phyloP scores from a whole-genome alignment of 768 basidiomycete species.

The Wakefieldia striispora region DNA sequence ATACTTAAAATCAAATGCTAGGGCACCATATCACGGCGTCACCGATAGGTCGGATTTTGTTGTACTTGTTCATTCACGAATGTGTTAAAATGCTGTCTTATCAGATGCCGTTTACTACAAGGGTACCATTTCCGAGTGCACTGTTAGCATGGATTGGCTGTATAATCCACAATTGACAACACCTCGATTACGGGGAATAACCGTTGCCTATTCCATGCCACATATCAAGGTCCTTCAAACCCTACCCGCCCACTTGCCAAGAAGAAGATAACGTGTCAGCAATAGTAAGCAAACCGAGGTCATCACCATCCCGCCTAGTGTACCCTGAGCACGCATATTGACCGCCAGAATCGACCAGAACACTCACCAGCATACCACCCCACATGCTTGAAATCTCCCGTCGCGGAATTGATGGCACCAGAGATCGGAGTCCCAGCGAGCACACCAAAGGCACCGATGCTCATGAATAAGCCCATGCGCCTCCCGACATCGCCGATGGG shows the following conservation, averaged over 20 bases:
- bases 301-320: conserved; percentile 37
- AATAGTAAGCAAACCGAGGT: conserved; percentile 41
- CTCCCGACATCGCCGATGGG: conserved; percentile 59
- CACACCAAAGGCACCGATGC: conserved; percentile 57
- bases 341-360: background rate
- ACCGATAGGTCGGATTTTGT: too few relatives aligned
- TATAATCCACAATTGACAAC: too few relatives aligned
- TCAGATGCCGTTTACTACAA: too few relatives aligned
- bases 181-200: too few relatives aligned
- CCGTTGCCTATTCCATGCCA: too few relatives aligned
- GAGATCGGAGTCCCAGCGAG: conserved; percentile 72
- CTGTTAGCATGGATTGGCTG: too few relatives aligned
- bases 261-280: conserved; percentile 38
- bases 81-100: too few relatives aligned
- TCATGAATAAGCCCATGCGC: conserved; percentile 63
- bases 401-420: conserved; percentile 57
- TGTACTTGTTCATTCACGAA: too few relatives aligned
- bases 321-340: too few relatives aligned
- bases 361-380: conserved; percentile 42
- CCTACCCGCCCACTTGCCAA: conserved; percentile 40
- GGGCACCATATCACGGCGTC: too few relatives aligned
- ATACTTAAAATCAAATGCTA: too few relatives aligned
- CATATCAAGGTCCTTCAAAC: conserved; percentile 26
- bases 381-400: conserved; percentile 41
- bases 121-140: too few relatives aligned